phyloP scores from a whole-genome alignment of 345 rosid genomes.

The Hibiscus mutabilis region DNA sequence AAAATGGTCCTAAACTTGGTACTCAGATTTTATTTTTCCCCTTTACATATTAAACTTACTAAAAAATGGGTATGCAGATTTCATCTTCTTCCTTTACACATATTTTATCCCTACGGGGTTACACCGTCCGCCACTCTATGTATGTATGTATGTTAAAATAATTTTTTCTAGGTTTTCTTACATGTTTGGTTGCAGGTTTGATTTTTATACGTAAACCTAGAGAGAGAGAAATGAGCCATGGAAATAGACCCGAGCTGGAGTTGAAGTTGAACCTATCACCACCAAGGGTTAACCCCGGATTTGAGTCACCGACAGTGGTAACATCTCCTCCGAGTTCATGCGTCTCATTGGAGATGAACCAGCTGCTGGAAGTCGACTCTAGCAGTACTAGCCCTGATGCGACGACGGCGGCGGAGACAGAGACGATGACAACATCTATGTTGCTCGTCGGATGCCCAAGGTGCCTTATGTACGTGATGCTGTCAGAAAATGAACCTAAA shows the following conservation, averaged over 20 bases:
- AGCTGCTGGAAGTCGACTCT: neutral
- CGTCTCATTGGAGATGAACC: slow-evolving; percentile 57
- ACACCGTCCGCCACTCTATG: too few relatives aligned
- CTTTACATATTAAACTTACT: too few relatives aligned
- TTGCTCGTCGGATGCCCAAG: slow-evolving; percentile 85
- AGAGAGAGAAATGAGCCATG: slow-evolving; percentile 55
- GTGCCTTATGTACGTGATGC: slow-evolving; percentile 89
- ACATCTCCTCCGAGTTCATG: slow-evolving; percentile 89
- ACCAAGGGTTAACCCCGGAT: slow-evolving; percentile 40
- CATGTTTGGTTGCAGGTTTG: neutral
- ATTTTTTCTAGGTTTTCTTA: neutral
- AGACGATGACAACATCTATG: slow-evolving; percentile 48
- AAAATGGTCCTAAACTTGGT: neutral
- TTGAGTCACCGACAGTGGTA: slow-evolving; percentile 31
- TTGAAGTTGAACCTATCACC: slow-evolving; percentile 89
- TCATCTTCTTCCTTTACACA: too few relatives aligned
- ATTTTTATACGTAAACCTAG: neutral
- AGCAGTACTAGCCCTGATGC: neutral
- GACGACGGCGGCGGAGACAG: neutral
- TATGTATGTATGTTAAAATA: neutral
- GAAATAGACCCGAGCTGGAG: slow-evolving; percentile 69
- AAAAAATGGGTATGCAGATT: too few relatives aligned
- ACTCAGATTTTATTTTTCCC: too few relatives aligned
- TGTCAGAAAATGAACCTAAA: slow-evolving; percentile 66
- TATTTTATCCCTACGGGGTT: too few relatives aligned